Conservation (phyloP, 2,329 filamentous ascomycete genomes). For the Exophiala spinifera region DNA sequence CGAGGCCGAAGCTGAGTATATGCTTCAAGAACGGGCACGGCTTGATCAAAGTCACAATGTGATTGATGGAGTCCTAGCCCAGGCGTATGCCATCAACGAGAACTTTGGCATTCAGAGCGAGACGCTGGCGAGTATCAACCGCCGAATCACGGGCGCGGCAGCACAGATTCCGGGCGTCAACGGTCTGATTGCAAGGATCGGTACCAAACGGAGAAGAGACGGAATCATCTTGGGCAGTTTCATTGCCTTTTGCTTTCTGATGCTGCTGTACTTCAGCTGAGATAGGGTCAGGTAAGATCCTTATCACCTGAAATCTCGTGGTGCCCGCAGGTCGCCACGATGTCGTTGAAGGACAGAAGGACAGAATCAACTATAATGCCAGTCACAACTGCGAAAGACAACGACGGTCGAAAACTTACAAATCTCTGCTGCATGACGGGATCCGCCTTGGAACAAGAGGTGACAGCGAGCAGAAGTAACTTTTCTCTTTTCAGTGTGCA, state of each 20-base stretch:
- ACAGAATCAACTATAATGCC: too few species aligned
- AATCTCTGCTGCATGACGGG: too few species aligned
- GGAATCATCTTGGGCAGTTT: constrained; percentile 89
- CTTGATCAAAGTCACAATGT: constrained; percentile 88
- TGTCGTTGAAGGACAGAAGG: too few species aligned
- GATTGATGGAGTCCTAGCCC: constrained; percentile 84
- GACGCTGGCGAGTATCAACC: constrained; percentile 81
- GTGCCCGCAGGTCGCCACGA: too few species aligned
- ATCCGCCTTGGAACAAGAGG: too few species aligned
- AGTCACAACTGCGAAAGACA: too few species aligned
- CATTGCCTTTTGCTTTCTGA: constrained; percentile 85
- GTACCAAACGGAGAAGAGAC: constrained; percentile 89
- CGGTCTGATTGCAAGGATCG: constrained; percentile 85
- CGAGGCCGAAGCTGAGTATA: constrained; percentile 88
- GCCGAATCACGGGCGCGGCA: constrained; percentile 83
- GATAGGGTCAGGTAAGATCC: background rate
- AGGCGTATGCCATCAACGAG: constrained; percentile 96
- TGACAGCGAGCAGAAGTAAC: too few species aligned
- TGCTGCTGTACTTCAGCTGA: constrained; percentile 61
- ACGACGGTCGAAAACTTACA: too few species aligned
- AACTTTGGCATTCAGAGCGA: constrained; percentile 84
- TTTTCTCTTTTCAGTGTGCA: too few species aligned
- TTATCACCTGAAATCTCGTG: too few species aligned
- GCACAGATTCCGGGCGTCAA: constrained; percentile 93
- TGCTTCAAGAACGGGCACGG: constrained; percentile 82